Evolutionary conservation across 2,329 filamentous ascomycete species (phyloP).

Genomic region (Colletotrichum sp.): DNA sequence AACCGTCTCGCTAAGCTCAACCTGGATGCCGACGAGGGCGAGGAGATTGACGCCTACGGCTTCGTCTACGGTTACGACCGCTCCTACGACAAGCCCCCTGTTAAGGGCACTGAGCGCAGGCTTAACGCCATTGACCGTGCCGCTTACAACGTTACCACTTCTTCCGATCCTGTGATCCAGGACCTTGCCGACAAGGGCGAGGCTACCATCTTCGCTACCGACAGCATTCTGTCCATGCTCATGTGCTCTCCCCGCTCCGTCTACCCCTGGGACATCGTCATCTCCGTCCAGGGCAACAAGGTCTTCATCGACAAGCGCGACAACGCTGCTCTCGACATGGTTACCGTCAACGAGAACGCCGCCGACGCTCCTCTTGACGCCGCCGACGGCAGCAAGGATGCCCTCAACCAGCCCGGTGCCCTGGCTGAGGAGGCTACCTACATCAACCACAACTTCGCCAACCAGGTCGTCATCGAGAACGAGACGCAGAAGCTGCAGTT

Average conservation of each 20-base stretch:
- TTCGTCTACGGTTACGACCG: slow-evolving; percentile 99
- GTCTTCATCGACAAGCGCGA: slow-evolving; percentile 99
- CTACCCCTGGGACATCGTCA: slow-evolving; percentile 98
- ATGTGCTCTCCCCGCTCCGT: slow-evolving; percentile 98
- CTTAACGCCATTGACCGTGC: slow-evolving; percentile 90
- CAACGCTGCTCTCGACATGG: slow-evolving; percentile 92
- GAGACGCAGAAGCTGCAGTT: slow-evolving; percentile 82
- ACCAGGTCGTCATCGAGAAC: slow-evolving; percentile 90
- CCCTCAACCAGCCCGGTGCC: slow-evolving; percentile 90
- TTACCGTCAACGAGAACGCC: slow-evolving; percentile 99
- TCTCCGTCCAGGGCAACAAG: slow-evolving; percentile 92
- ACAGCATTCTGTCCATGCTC: slow-evolving; percentile 97
- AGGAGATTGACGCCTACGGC: slow-evolving; percentile 93
- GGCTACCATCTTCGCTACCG: slow-evolving; percentile 95
- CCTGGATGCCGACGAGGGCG: slow-evolving; percentile 91
- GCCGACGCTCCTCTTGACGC: slow-evolving; percentile 92
- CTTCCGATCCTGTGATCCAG: slow-evolving; percentile 94
- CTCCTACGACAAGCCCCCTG: slow-evolving; percentile 89
- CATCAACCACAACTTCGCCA: slow-evolving; percentile 99
- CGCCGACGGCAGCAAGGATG: slow-evolving; percentile 90
- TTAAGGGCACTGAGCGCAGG: slow-evolving; percentile 87
- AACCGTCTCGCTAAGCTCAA: slow-evolving; percentile 94
- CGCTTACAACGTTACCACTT: slow-evolving; percentile 97
- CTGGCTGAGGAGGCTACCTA: slow-evolving; percentile 97
- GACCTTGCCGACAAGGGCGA: slow-evolving; percentile 95